These are phyloP conservation scores for Clavispora phyllophila DNA, from an alignment of 805 yeast species.

Conservation along the genomic window DNA sequence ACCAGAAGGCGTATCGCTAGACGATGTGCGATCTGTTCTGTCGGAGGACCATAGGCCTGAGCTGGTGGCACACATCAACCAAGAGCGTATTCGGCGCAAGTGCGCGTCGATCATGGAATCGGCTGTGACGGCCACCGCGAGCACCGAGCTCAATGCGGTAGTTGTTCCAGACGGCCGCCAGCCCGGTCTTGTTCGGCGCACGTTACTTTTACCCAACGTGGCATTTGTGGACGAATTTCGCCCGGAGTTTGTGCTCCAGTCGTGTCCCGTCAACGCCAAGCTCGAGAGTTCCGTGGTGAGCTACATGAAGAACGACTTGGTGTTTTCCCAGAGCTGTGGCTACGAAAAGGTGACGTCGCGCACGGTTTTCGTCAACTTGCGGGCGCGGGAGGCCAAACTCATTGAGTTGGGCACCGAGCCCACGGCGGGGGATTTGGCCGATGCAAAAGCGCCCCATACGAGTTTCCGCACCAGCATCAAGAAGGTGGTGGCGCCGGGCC, in stretches of 20 bases:
- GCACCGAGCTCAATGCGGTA: background rate
- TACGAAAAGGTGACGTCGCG: conserved; percentile 27
- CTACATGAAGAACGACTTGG: conserved; percentile 51
- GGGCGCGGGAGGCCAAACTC: conserved; percentile 41
- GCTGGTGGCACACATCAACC: conserved; percentile 13
- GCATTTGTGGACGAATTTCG: conserved; percentile 47
- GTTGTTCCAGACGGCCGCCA: background rate
- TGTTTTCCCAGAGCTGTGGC: conserved; percentile 34
- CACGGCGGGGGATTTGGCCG: conserved; percentile 3
- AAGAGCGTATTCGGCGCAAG: conserved; percentile 16
- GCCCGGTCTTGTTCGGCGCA: background rate
- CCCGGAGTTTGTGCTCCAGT: conserved; percentile 50
- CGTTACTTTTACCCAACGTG: conserved; percentile 25
- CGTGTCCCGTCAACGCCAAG: conserved; percentile 48
- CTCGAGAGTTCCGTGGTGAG: conserved; percentile 44
- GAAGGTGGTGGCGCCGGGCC: conserved; percentile 32
- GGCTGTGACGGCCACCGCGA: background rate
- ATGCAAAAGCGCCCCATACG: background rate
- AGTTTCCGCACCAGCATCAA: conserved; percentile 32
- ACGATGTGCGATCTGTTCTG: too few relatives aligned
- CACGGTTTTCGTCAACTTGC: conserved; percentile 38
- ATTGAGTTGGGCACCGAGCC: conserved; percentile 20
- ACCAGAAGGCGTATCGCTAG: too few relatives aligned
- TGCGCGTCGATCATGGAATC: conserved; percentile 22
- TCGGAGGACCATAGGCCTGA: background rate